These are phyloP conservation scores for Mycena leptocephala DNA, from an alignment of 768 basidiomycete species.

Conservation along the genomic window DNA sequence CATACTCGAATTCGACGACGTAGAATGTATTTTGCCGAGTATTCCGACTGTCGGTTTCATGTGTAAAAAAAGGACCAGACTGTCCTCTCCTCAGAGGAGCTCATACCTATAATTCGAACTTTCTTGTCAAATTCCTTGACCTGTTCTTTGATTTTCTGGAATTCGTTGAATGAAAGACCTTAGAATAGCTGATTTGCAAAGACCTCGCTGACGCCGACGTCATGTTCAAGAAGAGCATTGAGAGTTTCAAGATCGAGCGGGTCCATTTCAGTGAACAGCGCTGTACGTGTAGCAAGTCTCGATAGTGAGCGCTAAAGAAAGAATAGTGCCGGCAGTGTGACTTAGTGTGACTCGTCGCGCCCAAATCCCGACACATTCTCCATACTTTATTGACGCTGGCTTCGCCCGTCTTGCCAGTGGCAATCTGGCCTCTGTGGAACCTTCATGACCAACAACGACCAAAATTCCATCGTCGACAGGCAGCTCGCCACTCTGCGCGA, in stretches of 20 bases:
- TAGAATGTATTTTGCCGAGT: conserved; percentile 87
- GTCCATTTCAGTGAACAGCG: too few relatives aligned
- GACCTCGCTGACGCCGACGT: conserved; percentile 79
- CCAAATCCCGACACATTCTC: neutral
- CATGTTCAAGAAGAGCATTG: conserved; percentile 73
- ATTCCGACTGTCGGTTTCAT: conserved; percentile 60
- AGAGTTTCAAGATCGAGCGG: conserved; percentile 68
- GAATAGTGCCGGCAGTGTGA: too few relatives aligned
- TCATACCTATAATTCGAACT: conserved; percentile 68
- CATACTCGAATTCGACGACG: conserved; percentile 72
- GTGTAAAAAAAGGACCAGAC: neutral
- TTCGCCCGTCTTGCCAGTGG: neutral
- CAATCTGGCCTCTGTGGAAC: conserved; percentile 17
- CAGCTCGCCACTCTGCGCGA: conserved; percentile 74
- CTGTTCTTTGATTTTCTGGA: conserved; percentile 86
- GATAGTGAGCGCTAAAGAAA: too few relatives aligned
- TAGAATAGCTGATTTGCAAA: conserved; percentile 28
- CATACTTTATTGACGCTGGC: neutral
- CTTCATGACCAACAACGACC: conserved; percentile 38
- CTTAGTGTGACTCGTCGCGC: neutral
- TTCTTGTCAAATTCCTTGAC: conserved; percentile 84
- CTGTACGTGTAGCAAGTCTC: too few relatives aligned
- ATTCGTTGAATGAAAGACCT: conserved; percentile 23
- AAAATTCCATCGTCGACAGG: conserved; percentile 56
- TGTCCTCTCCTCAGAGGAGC: neutral